Conservation (phyloP, 768 basidiomycete species). For the Suillus sp. region DNA sequence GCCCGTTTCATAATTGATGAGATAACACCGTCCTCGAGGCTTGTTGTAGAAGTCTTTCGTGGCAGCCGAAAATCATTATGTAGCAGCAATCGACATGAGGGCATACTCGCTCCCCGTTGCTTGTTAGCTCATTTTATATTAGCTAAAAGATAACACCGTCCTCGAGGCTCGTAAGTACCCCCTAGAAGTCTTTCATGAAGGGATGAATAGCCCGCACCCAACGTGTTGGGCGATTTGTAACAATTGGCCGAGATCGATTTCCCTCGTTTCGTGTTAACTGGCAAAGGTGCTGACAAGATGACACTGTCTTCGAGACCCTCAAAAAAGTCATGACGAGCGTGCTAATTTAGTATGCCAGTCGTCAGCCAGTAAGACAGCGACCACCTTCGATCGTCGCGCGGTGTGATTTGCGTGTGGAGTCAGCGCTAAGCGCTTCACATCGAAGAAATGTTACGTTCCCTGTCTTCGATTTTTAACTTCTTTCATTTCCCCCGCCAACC, state of each 20-base stretch:
- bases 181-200: neutral
- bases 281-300: neutral
- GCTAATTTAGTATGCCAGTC: no score
- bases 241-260: neutral
- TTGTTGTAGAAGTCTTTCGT: neutral
- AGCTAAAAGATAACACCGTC: neutral
- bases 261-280: neutral
- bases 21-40: conserved; percentile 3
- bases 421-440: no score
- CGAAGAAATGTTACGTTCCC: no score
- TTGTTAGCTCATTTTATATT: neutral
- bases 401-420: neutral
- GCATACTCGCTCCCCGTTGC: neutral
- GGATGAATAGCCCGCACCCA: neutral
- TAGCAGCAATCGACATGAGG: neutral
- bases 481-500: conserved; percentile 2
- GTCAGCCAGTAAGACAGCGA: neutral
- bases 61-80: neutral
- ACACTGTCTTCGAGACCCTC: neutral
- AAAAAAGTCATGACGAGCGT: neutral
- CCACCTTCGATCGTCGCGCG: no score
- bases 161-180: neutral
- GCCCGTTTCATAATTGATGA: neutral
- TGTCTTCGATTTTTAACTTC: neutral
- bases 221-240: no score